A percentile compares a stretch with the other conserved stretches of the same genome.
Evolutionary conservation across 139 green algal species (phyloP).

Genomic region (Chlorella sorokiniana): DNA sequence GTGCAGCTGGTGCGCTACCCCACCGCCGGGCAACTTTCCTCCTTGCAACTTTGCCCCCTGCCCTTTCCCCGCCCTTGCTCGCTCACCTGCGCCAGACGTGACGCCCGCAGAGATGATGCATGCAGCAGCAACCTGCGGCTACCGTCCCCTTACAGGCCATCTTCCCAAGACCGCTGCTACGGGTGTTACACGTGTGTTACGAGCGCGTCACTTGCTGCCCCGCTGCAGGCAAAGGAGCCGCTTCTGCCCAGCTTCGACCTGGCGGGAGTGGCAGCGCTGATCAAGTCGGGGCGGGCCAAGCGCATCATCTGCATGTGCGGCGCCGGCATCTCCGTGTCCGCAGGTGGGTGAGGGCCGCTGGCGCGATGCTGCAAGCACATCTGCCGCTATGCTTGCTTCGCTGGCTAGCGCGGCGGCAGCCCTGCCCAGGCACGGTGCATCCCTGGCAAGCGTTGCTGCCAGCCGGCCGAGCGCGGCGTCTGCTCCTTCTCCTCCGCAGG

Average conservation of each 20-base stretch:
- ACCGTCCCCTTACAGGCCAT: no score
- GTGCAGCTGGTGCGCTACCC: slow-evolving; percentile 22
- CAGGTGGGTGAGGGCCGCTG: slow-evolving; percentile 3
- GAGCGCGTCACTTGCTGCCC: slow-evolving; percentile 55
- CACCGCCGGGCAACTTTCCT: no score
- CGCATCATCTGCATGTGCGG: slow-evolving; percentile 70
- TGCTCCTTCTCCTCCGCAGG: slow-evolving; percentile 13
- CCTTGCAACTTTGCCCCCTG: no score
- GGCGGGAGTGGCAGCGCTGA: slow-evolving; percentile 51
- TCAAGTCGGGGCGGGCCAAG: slow-evolving; percentile 11
- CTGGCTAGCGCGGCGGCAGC: no score
- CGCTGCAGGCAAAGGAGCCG: slow-evolving; percentile 62
- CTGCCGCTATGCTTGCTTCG: no score
- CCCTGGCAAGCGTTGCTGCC: no score
- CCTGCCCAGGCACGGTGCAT: no score
- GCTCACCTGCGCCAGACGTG: no score
- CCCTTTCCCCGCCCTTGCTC: no score
- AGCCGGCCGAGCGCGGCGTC: neutral
- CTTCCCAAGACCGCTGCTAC: neutral
- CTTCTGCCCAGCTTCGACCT: slow-evolving; percentile 56
- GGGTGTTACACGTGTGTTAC: no score
- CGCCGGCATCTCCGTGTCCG: slow-evolving; percentile 74
- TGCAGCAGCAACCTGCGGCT: no score
- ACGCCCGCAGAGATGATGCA: neutral
- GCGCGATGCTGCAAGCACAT: neutral